Conservation (phyloP, 163 green algal species). For the Scenedesmus sp. region DNA sequence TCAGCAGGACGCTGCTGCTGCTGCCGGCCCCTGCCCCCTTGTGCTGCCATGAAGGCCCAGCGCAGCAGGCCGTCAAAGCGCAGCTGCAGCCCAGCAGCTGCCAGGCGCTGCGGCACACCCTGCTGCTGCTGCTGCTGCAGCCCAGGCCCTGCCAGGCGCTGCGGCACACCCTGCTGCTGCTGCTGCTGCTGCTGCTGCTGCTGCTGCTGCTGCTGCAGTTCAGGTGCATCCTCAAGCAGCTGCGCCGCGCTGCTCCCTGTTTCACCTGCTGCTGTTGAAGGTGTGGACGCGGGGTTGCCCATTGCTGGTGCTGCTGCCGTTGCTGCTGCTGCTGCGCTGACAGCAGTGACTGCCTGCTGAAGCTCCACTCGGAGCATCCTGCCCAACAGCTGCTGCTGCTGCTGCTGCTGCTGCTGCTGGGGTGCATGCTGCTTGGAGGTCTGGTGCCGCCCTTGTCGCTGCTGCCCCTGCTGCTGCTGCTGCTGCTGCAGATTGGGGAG, state of each 20-base stretch:
- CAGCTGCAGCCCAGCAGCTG: slow-evolving; percentile 10
- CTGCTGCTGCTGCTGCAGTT: not conserved
- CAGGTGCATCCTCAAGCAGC: not conserved
- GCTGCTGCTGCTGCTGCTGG: slow-evolving; percentile 24
- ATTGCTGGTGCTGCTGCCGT: not conserved
- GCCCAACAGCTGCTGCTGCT: slow-evolving; percentile 17
- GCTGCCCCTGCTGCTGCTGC: slow-evolving; percentile 19
- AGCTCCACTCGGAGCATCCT: slow-evolving; percentile 9
- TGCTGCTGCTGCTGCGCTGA: slow-evolving; percentile 20
- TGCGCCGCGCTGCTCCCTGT: not conserved
- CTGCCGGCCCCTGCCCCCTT: not conserved
- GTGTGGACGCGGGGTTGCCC: not conserved
- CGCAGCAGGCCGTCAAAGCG: slow-evolving; percentile 30
- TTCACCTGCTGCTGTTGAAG: not conserved
- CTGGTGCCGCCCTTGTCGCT: not conserved
- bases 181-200: not conserved
- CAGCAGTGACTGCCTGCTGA: slow-evolving; percentile 1
- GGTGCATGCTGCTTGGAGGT: too few relatives aligned
- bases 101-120: not conserved
- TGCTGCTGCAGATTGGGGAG: not conserved
- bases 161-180: not conserved
- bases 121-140: not conserved
- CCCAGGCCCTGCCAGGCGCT: not conserved
- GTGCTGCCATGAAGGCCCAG: slow-evolving; percentile 24
- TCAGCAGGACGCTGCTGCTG: slow-evolving; percentile 10